Base-by-base conservation (phyloP, 1,139 yeast genomes). In the Taphrina betulina region DNA sequence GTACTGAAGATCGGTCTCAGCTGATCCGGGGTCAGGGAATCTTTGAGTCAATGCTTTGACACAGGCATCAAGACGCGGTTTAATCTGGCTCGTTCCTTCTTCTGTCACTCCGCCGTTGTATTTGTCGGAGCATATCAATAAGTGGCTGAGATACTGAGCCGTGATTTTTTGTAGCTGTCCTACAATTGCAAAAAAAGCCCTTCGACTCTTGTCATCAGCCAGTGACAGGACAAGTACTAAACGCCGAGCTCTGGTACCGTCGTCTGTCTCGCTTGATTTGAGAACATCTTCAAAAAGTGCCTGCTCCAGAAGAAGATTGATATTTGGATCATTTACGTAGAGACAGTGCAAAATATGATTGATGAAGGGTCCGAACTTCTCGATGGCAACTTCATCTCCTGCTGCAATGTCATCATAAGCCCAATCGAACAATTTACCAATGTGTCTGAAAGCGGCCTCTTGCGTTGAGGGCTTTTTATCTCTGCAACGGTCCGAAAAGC, bases 381-480 rank as follows among this genome's bases (percentile, higher is more conserved):
- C 50, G 3, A 56, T 29, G 12, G 58, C 57, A n/a, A 51, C 52
- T n/a, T 46, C 43, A 17, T 56, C 63, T 72, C 16, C 80, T 64
- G 51, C 38, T 12, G 57, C 58, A 23, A 61, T 60, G 31, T 59
- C 65, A 3, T 58, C 59, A 24, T 60, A 61, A 5, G 64, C 66
- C 36, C 41, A 66, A 58, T 78, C 69, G 67, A 79, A 88, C 2
- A 85, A 63, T 12, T 74, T 71, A 0, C 87, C 82, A 26, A 83
- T 72, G 1, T 82, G 71, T 10, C 71, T 68, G 5, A 87, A 78
- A 1, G 85, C 81, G 46, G 76, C 76, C 46, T 76, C 76, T 63
- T 96, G 77, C n/a, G 86, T 84, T 24, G 77, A 79, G 4, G 75
- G 63, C 63, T 81, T 80, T 64, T 79, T 85, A 63, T 89, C 96